Evolutionary conservation across 2,329 filamentous ascomycete species (phyloP).

Genomic region (Fusarium coffeatum): DNA sequence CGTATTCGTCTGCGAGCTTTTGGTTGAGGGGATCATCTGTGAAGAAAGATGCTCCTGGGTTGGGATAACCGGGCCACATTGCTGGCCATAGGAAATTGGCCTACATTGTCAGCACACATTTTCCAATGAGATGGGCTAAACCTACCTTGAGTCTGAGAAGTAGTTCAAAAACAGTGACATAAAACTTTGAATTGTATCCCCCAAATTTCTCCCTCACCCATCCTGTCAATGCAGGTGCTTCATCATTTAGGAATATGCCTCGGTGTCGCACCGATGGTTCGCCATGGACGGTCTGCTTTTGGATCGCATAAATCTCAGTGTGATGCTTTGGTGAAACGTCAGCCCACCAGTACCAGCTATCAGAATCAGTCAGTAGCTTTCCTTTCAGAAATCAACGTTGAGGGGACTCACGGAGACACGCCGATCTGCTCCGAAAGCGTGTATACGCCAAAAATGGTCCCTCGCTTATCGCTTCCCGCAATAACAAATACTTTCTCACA

Average conservation of each 20-base stretch:
- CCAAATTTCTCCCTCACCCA: conserved; percentile 65
- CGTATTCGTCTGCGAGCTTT: conserved; percentile 62
- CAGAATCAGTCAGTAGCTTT: rapidly evolving
- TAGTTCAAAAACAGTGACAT: conserved; percentile 72
- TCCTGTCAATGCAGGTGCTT: conserved; percentile 59
- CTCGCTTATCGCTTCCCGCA: conserved; percentile 30
- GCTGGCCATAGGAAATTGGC: conserved; percentile 76
- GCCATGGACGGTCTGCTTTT: conserved; percentile 48
- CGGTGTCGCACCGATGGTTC: conserved; percentile 69
- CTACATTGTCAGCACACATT: conserved; percentile 9
- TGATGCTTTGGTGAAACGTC: conserved; percentile 28
- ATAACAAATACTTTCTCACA: conserved; percentile 1
- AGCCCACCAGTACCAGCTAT: conserved; percentile 42
- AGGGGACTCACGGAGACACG: conserved; percentile 23
- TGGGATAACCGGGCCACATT: conserved; percentile 67
- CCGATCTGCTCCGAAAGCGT: conserved; percentile 35
- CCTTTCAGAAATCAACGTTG: rapidly evolving
- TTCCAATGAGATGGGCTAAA: rapidly evolving
- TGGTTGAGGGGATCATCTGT: conserved; percentile 70
- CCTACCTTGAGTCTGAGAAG: conserved; percentile 39
- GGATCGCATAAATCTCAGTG: not conserved
- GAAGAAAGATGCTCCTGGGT: conserved; percentile 67
- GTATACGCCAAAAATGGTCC: conserved; percentile 24
- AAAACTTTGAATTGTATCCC: conserved; percentile 68
- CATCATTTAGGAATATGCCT: conserved; percentile 72